phyloP scores from a whole-genome alignment of 495 filamentous ascomycete genomes.

The Aspergillus haitiensis region DNA sequence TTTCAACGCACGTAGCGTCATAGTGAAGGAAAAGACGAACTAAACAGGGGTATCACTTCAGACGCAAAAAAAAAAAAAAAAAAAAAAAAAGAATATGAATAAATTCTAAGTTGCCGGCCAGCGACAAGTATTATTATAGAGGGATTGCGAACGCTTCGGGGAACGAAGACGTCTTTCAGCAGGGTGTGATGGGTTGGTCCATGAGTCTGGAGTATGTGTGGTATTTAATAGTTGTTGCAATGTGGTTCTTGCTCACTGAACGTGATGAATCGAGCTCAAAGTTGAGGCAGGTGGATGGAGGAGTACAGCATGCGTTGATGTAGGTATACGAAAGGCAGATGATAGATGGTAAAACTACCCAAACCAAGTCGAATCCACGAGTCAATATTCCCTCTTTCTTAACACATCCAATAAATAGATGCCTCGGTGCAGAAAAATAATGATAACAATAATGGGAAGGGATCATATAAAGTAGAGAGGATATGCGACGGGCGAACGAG shows the following conservation, averaged over 20 bases:
- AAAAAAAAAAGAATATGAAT: background rate
- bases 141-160: background rate
- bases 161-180: background rate
- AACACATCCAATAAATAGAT: background rate
- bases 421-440: background rate
- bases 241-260: too few relatives aligned
- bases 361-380: background rate
- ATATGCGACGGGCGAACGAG: background rate
- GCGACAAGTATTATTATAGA: slow-evolving; percentile 24
- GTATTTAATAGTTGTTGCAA: too few relatives aligned
- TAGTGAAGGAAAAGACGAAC: slow-evolving; percentile 8
- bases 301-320: too few relatives aligned
- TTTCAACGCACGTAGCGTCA: slow-evolving; percentile 33
- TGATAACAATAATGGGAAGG: background rate
- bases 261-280: too few relatives aligned
- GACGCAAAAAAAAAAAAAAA: background rate
- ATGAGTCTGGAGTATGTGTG: too few relatives aligned
- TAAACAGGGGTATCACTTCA: slow-evolving; percentile 12
- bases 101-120: slow-evolving; percentile 22
- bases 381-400: background rate
- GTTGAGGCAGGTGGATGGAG: too few relatives aligned
- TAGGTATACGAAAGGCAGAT: too few relatives aligned
- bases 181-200: too few relatives aligned
- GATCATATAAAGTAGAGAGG: background rate
- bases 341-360: too few relatives aligned